Conservation (phyloP, 2,329 filamentous ascomycete species). For the Macrophomina tecta region DNA sequence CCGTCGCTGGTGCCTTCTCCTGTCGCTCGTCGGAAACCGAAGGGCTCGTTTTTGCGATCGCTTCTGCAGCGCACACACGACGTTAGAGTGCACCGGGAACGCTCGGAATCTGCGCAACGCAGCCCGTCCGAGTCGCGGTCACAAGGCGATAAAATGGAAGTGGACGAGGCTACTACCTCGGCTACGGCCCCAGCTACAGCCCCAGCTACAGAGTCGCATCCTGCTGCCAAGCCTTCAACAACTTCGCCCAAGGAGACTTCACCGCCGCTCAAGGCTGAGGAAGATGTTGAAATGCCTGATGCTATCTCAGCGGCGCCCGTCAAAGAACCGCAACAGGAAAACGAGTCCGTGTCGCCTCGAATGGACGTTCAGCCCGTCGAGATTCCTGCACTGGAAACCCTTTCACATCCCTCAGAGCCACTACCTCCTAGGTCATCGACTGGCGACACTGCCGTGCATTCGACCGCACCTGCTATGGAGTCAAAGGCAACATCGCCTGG, state of each 20-base stretch:
- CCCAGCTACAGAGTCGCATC: conserved; percentile 26
- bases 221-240: conserved; percentile 34
- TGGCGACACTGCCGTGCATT: conserved; percentile 2
- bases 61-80: conserved; percentile 46
- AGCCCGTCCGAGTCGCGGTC: background rate
- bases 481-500: conserved; percentile 33
- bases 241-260: conserved; percentile 24
- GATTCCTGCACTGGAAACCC: conserved; percentile 29
- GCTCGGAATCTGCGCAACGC: conserved; percentile 43
- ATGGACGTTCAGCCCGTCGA: conserved; percentile 34
- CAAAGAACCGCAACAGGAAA: conserved; percentile 5
- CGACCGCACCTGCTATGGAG: conserved; percentile 6
- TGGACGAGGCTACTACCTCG: conserved; percentile 11
- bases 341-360: conserved; percentile 24
- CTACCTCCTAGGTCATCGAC: conserved; percentile 38
- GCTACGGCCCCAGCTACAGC: background rate
- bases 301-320: conserved; percentile 29
- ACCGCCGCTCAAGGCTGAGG: conserved; percentile 30
- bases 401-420: conserved; percentile 37
- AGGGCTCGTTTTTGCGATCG: conserved; percentile 44
- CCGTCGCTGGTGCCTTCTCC: conserved; percentile 39
- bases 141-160: conserved; percentile 24
- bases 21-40: conserved; percentile 34
- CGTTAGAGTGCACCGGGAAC: conserved; percentile 45
- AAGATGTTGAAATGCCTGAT: conserved; percentile 57